These are phyloP conservation scores for Paralagenidium karlingii DNA, from an alignment of 352 stramenopile species.

Conservation along the genomic window DNA sequence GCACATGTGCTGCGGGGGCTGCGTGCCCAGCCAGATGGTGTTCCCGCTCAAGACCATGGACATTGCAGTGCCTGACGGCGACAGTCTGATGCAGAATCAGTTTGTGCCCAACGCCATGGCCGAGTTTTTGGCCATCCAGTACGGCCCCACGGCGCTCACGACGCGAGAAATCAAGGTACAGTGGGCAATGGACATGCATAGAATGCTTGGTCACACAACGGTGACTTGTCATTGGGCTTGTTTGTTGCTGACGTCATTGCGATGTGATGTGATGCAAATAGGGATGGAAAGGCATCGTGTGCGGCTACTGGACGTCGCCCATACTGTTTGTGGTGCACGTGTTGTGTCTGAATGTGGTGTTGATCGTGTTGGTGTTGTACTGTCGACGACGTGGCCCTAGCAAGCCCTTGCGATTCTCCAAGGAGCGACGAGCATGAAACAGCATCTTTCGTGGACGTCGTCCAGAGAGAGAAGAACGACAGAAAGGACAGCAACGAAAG, in stretches of 20 bases:
- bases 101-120: slow-evolving; percentile 35
- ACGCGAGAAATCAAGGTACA: slow-evolving; percentile 64
- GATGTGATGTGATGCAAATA: slow-evolving; percentile 7
- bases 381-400: slow-evolving; percentile 33
- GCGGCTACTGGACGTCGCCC: slow-evolving; percentile 60
- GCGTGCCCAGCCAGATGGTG: slow-evolving; percentile 36
- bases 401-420: too few species aligned
- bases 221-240: background rate
- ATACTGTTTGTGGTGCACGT: slow-evolving; percentile 47
- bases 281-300: slow-evolving; percentile 71
- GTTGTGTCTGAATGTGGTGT: slow-evolving; percentile 16
- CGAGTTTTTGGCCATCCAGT: slow-evolving; percentile 59
- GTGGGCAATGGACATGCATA: background rate
- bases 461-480: too few species aligned
- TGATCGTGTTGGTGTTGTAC: slow-evolving; percentile 19
- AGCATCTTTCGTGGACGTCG: too few species aligned
- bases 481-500: too few species aligned
- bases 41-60: slow-evolving; percentile 39
- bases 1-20: slow-evolving; percentile 67
- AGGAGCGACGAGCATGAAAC: too few species aligned
- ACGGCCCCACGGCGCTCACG: slow-evolving; percentile 32
- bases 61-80: slow-evolving; percentile 33
- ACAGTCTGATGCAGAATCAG: slow-evolving; percentile 28
- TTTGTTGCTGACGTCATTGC: background rate
- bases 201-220: slow-evolving; percentile 1